Evolutionary conservation across 805 yeast species (phyloP).

Genomic region (Ogataea populi-albae): DNA sequence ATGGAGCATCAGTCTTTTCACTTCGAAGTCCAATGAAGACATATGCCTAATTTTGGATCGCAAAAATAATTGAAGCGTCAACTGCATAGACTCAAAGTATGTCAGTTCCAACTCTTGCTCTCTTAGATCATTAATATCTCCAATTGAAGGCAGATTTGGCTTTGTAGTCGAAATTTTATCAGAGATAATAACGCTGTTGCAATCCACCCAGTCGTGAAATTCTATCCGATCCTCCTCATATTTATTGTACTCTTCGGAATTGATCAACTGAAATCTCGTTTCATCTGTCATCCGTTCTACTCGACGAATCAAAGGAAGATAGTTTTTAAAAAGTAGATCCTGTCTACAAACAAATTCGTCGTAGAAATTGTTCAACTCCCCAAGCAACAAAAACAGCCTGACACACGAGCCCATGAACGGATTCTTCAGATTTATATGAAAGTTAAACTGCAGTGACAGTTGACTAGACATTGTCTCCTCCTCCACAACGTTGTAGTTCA

Average conservation of each 20-base stretch:
- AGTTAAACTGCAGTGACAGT: background rate
- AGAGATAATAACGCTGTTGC: slow-evolving; percentile 10
- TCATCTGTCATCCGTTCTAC: slow-evolving; percentile 5
- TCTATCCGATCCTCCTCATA: slow-evolving; percentile 19
- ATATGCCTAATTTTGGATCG: slow-evolving; percentile 20
- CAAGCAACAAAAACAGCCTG: slow-evolving; percentile 20
- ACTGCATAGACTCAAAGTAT: slow-evolving; percentile 23
- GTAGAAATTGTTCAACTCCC: slow-evolving; percentile 17
- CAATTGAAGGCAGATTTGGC: slow-evolving; percentile 13
- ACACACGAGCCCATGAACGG: slow-evolving; percentile 21
- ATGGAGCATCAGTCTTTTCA: slow-evolving; percentile 19
- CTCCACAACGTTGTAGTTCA: slow-evolving; percentile 6
- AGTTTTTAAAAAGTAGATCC: slow-evolving; percentile 6
- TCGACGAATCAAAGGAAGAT: slow-evolving; percentile 3
- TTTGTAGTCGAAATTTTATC: slow-evolving; percentile 13
- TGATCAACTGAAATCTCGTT: slow-evolving; percentile 9
- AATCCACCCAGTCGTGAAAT: slow-evolving; percentile 27
- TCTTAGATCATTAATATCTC: slow-evolving; percentile 3
- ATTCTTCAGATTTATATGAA: slow-evolving; percentile 1
- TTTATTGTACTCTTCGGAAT: slow-evolving; percentile 10
- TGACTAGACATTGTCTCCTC: background rate
- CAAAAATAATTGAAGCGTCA: slow-evolving; percentile 17
- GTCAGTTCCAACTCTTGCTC: slow-evolving; percentile 13
- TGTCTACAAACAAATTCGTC: slow-evolving; percentile 7
- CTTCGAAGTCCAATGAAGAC: slow-evolving; percentile 22